Evolutionary conservation across 352 stramenopile genomes (phyloP).

Genomic region (Phytophthora agathidicida): DNA sequence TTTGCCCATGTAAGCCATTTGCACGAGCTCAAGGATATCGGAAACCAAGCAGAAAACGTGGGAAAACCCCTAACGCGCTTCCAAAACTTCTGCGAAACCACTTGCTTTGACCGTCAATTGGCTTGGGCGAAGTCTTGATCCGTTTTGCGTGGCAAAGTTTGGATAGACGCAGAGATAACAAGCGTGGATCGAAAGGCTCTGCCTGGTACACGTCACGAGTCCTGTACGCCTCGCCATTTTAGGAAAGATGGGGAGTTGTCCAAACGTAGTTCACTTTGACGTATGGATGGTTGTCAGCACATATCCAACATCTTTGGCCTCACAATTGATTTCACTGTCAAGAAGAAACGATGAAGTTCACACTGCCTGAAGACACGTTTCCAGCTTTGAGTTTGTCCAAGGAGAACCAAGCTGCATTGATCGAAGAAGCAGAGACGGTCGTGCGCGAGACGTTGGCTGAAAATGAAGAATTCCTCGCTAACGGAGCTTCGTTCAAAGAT

Average conservation of each 20-base stretch:
- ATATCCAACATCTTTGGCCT: neutral
- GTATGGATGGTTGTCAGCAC: constrained; percentile 3
- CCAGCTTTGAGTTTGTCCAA: constrained; percentile 33
- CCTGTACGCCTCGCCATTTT: too few relatives aligned
- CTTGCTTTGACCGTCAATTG: neutral
- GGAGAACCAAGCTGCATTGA: constrained; percentile 31
- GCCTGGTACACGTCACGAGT: too few relatives aligned
- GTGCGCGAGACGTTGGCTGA: constrained; percentile 46
- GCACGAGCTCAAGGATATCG: too few relatives aligned
- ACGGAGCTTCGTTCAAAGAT: constrained; percentile 28
- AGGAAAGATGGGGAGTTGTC: too few relatives aligned
- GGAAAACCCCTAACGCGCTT: neutral
- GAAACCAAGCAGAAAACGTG: constrained; percentile 2
- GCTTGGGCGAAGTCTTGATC: neutral
- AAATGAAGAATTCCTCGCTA: constrained; percentile 44
- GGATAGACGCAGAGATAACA: neutral
- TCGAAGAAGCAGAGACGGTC: constrained; percentile 44
- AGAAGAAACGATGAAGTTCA: constrained; percentile 46
- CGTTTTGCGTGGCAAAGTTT: too few relatives aligned
- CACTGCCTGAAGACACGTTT: constrained; percentile 43
- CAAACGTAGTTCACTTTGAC: constrained; percentile 3
- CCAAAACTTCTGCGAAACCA: constrained; percentile 5
- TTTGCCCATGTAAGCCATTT: too few relatives aligned
- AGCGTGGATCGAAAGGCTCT: neutral
- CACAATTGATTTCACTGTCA: constrained; percentile 12